Base-by-base conservation (phyloP, 495 filamentous ascomycete genomes). In the Penicillium daleae region DNA sequence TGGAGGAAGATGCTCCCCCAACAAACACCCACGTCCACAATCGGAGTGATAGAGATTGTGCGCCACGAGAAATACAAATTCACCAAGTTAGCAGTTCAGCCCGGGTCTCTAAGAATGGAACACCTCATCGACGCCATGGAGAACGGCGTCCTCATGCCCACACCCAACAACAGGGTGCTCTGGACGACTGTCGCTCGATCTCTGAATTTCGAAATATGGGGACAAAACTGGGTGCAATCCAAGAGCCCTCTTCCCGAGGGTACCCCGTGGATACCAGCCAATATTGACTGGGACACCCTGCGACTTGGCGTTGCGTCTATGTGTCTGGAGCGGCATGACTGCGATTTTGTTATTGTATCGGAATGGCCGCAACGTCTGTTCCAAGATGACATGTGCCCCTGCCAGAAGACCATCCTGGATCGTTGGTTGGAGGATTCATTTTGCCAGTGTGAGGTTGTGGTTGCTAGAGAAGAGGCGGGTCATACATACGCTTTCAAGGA, bases 1-100 rank as follows among this genome's bases (percentile, higher is more conserved):
- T 54, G 51, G 51, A 54, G 51, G 32, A 54, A 54, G 29, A 54
- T 54, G 51, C 51, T 54, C 17, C 51, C 51, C 6, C 31, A 37
- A 22, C 51, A 54, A 54, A 5, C 51, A 1, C 51, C 51, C 31
- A 13, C 51, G 29, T 54, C 51, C 15, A 54, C 51, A 54, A 54
- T 54, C 31, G 51, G 51, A 6, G 31, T 54, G 29, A 37, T 54
- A 9, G 51, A 54, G 32, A 27, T 54, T 21, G 31, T 33, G 8
- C 51, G 32, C 8, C 32, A 54, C 21, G 51, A 37, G 32, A 54
- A 37, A 13, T 54, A 54, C 51, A 19, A 2, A 3, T 54, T 54
- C 51, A 33, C 51, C 19, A 54, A 54, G 29, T 6, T 54, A 13
- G 51, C 31, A 12, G 31, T 33, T 2, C 4, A 54, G 12, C 31